phyloP scores from a whole-genome alignment of 2,329 filamentous ascomycete genomes.

The Cladosporium cucumerinum region DNA sequence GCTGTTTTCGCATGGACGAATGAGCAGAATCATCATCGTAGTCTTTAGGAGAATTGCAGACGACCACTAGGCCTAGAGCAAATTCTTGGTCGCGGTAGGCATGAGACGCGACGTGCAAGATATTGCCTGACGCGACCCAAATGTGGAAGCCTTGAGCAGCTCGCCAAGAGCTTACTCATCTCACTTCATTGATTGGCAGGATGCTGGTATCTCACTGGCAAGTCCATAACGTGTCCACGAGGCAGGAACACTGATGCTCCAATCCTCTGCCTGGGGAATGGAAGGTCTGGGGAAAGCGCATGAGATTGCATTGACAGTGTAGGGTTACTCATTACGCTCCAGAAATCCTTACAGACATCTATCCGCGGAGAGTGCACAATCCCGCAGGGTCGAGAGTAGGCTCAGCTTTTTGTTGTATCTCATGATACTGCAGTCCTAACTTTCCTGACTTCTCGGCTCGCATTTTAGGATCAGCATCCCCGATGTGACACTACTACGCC shows the following conservation, averaged over 20 bases:
- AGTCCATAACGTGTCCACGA: too few relatives aligned
- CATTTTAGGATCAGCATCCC: neutral
- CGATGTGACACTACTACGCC: too few relatives aligned
- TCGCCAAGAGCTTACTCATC: neutral
- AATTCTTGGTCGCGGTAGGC: too few relatives aligned
- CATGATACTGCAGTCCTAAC: neutral
- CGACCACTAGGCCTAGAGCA: too few relatives aligned
- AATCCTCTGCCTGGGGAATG: too few relatives aligned
- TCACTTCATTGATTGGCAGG: too few relatives aligned
- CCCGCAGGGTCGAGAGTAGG: neutral
- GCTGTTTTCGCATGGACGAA: neutral
- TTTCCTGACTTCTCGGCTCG: neutral
- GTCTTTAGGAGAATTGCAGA: neutral
- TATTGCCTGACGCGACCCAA: neutral
- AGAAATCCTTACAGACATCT: too few relatives aligned
- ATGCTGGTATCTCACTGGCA: too few relatives aligned
- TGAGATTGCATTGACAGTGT: too few relatives aligned
- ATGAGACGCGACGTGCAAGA: conserved; percentile 5
- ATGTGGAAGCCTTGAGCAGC: neutral
- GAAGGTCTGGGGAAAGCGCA: too few relatives aligned
- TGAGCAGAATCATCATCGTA: neutral
- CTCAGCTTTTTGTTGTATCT: neutral
- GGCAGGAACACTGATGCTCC: too few relatives aligned
- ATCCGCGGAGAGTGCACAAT: neutral
- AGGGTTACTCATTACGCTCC: too few relatives aligned